Evolutionary conservation across 768 basidiomycete genomes (phyloP), one percentile per base, ranked within the genome.

Genomic region (Astraeus odoratus): DNA sequence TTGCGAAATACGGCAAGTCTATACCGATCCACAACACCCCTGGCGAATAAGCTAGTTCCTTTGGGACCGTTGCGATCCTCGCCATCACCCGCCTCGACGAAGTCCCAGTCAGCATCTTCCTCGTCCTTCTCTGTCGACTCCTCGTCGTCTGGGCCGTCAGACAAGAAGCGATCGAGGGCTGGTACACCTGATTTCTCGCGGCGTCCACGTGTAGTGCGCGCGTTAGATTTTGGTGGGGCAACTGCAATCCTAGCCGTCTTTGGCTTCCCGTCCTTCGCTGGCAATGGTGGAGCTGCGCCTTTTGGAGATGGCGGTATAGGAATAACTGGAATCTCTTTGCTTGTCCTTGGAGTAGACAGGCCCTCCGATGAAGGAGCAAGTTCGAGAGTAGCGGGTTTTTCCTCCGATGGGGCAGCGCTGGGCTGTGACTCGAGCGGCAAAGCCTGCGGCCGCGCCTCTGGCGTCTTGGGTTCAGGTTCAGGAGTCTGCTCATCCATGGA

Each of bases 21-120:
- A 60, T 94, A 95, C 43, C 85, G 75, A 60, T 95, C 91, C 42
- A 92, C 88, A 39, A 93, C 86, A 5, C 91, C 91, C n/a, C 90
- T 80, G 34, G 91, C 84, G 58, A 92, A 93, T 30, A 93, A 73
- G 57, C 83, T 92, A 16, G 80, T 77, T 6, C 81, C 88, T 57
- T 82, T 81, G 20, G 82, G 69, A 15, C 89, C 88, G 50, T 92
- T 91, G 49, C 81, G 74, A 46, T 90, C 89, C 58, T 89, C 88
- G n/a, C 79, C 81, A 51, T 84, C 83, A 5, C 69, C 86, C 30
- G 77, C 77, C 55, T 91, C 87, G 49, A 95, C 75, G 51, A 93
- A 78, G 74, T 93, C 91, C 91, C 92, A 95, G 46, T 92, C 91
- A 33, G 90, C 86, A 41, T 91, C 89, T 43, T 83, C 80, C 16